Percentiles rank a stretch among this genome's conserved stretches.
phyloP scores from a whole-genome alignment of 805 yeast species.

The Zygoascus tannicola region DNA sequence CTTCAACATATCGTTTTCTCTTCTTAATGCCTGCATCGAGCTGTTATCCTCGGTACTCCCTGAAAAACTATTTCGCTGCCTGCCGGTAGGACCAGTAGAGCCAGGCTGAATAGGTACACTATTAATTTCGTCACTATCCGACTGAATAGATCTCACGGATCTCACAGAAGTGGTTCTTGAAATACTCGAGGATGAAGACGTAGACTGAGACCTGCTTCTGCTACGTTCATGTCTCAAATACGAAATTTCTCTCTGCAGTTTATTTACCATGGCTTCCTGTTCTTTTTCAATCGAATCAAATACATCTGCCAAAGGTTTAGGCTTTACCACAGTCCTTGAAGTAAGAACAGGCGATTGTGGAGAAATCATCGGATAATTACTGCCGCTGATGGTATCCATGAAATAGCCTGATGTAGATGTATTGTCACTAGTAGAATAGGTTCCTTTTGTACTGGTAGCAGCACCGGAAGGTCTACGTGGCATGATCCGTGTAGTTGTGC shows the following conservation, averaged over 20 bases:
- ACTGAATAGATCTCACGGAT: constrained; percentile 16
- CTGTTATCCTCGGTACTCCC: constrained; percentile 17
- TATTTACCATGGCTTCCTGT: constrained; percentile 65
- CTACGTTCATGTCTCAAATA: constrained; percentile 42
- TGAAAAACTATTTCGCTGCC: constrained; percentile 20
- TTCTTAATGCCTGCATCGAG: constrained; percentile 14
- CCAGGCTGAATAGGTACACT: constrained; percentile 9
- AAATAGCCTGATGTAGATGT: too few species aligned
- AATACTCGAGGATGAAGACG: constrained; percentile 23
- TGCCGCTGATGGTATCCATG: too few species aligned
- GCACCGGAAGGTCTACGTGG: too few species aligned
- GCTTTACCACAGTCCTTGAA: too few species aligned
- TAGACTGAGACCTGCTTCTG: constrained; percentile 22
- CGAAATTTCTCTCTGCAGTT: constrained; percentile 54
- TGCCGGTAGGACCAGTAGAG: constrained; percentile 11
- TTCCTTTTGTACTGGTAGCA: too few species aligned
- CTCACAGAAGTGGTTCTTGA: constrained; percentile 22
- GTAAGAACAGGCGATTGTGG: too few species aligned
- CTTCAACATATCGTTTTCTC: constrained; percentile 25
- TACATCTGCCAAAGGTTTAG: constrained; percentile 22
- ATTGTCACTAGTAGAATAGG: too few species aligned
- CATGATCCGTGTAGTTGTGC: too few species aligned
- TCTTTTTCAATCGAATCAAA: constrained; percentile 49
- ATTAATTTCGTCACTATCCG: constrained; percentile 17
- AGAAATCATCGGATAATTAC: too few species aligned